Evolutionary conservation across 2,329 filamentous ascomycete species (phyloP), one percentile per base, ranked within the genome.

Genomic region (Cercospora sp.): DNA sequence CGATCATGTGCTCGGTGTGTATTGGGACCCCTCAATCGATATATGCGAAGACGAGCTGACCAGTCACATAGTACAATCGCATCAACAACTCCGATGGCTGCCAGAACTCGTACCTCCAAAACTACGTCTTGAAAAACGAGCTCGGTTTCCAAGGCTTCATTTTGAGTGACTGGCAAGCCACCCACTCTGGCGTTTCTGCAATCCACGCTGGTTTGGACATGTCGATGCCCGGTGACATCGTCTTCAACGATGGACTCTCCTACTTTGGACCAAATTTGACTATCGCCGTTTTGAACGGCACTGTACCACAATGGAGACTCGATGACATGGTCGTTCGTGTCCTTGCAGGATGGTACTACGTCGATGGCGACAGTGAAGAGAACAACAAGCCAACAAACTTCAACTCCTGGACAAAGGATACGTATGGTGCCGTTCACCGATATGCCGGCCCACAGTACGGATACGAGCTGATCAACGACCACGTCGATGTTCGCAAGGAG

Each of bases 321-420:
- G 75, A 78, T 45, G 77, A 78, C 61, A 78, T 77, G 75, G 76
- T 70, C 18, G 74, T 71, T 45, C 73, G 76, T 26, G 74, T 77
- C 4, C 65, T 78, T 18, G 70, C 75, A 12, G 70, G 74, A 7
- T 75, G 74, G 71, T 75, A 74, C 72, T 86, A 85, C 72, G 87
- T 89, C 58, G 87, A 86, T 66, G 85, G 86, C 64, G 86, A 87
- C 66, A 78, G 77, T 48, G 73, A 77, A 70, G 77, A 80, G 51
- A 80, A 83, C 30, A 83, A 84, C 1, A 89, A 91, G 79, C 73
- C 73, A 10, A 75, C 73, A 5, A 97, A 94, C 84, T 97, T 97
- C 81, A 90, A 90, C 75, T 93, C 92, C 5, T 98, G 94, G 94
- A 92, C 90, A 0, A 81, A 83, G 1, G 89, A 94, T 73, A 94